Conservation (phyloP, 1,284 basidiomycete species). For the Xanthoconium separans region DNA sequence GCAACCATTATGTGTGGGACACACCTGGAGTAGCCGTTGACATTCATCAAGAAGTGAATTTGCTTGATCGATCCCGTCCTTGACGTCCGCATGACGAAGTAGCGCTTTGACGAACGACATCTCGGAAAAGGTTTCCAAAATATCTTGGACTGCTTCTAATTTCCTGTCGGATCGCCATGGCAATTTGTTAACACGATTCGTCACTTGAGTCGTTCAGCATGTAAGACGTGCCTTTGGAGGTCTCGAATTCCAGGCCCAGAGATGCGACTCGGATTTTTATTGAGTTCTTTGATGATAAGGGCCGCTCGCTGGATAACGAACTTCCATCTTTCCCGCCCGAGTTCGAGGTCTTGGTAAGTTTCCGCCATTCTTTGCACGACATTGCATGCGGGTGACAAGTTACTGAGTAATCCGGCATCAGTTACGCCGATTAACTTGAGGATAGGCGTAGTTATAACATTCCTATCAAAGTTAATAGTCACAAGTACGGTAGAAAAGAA, state of each 20-base stretch:
- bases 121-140: not conserved
- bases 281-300: not conserved
- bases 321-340: not conserved
- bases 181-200: not conserved
- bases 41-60: not conserved
- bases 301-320: not conserved
- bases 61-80: not conserved
- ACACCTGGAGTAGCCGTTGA: not conserved
- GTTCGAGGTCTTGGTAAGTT: not conserved
- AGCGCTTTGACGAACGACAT: conserved; percentile 4
- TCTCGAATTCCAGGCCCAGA: not conserved
- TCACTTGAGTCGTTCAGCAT: not conserved
- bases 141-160: not conserved
- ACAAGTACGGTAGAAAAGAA: too few relatives aligned
- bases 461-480: too few relatives aligned
- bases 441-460: not conserved
- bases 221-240: not conserved
- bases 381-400: not conserved
- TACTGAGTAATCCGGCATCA: not conserved
- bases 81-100: not conserved
- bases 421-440: not conserved
- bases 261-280: not conserved
- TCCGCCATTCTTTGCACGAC: not conserved
- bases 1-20: not conserved
- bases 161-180: not conserved